Evolutionary conservation across 2,329 filamentous ascomycete species (phyloP).

Genomic region (Aspergillus melleus): DNA sequence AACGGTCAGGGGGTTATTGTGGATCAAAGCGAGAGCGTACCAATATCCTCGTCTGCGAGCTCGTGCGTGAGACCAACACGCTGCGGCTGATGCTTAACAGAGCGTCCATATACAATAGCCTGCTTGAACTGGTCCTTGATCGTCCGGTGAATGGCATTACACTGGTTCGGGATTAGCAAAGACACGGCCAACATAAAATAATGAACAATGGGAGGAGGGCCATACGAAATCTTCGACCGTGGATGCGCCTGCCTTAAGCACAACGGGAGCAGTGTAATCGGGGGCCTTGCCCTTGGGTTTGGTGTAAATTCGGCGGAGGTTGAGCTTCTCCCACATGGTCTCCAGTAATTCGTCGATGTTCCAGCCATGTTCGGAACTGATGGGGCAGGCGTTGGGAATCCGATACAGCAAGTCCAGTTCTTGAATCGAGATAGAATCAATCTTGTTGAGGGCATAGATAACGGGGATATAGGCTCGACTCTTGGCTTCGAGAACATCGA

Average conservation of each 20-base stretch:
- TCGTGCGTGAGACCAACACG: slow-evolving; percentile 88
- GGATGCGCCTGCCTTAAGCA: slow-evolving; percentile 76
- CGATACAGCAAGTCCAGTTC: slow-evolving; percentile 94
- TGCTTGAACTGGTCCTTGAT: slow-evolving; percentile 95
- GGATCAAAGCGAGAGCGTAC: slow-evolving; percentile 53
- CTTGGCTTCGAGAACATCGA: slow-evolving; percentile 93
- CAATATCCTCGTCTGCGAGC: slow-evolving; percentile 94
- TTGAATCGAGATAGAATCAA: slow-evolving; percentile 96
- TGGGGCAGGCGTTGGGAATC: slow-evolving; percentile 94
- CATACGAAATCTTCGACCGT: slow-evolving; percentile 97
- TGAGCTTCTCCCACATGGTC: slow-evolving; percentile 97
- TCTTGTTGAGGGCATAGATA: slow-evolving; percentile 98
- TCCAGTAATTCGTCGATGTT: slow-evolving; percentile 97
- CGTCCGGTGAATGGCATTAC: slow-evolving; percentile 93
- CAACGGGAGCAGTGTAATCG: slow-evolving; percentile 89
- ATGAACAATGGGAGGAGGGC: slow-evolving; percentile 24
- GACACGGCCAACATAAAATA: neutral
- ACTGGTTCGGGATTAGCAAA: slow-evolving; percentile 58
- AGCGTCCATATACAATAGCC: slow-evolving; percentile 95
- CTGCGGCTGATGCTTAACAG: slow-evolving; percentile 98
- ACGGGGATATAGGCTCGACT: slow-evolving; percentile 97
- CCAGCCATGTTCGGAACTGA: slow-evolving; percentile 97
- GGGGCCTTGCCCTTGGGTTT: slow-evolving; percentile 96
- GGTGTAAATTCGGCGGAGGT: slow-evolving; percentile 88
- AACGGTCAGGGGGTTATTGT: neutral